Base-by-base conservation (phyloP, 2,329 filamentous ascomycete genomes). In the Trichothecium roseum region DNA sequence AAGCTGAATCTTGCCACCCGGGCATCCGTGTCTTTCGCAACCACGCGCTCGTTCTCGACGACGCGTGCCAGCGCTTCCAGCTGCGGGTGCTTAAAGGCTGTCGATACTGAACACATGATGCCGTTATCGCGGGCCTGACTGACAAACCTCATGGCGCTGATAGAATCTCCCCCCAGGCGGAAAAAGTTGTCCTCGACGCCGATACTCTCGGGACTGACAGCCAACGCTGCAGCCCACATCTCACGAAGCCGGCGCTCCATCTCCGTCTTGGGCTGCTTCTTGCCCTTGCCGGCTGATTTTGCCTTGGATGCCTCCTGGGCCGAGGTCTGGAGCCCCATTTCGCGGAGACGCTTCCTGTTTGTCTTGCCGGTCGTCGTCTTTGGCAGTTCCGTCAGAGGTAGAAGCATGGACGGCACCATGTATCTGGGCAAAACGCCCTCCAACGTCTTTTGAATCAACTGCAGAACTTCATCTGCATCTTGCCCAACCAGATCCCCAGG, bases 101-200 rank as follows among this genome's bases (percentile, higher is more conserved):
- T 57, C 1, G 61, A 60, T 0, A 71, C 66, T 1, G 61, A 64
- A 20, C 70, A 45, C 0, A 52, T 43, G n/a, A 68, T 46, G 5
- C 55, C 56, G 15, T 48, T 46, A 3, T 51, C 53, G 14, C 32
- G 32, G 27, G 32, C 24, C 24, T n/a, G 3, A 48, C 48, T 27
- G n/a, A 18, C 32, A 39, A 38, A 58, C 34, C 57, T 60, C 60
- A 69, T 71, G 2, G 63, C 63, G 3, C 53, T 38, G 3, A 67
- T 53, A 1, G 64, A 67, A 41, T 67, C 62, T 16, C 64, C 64
- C 7, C 64, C 64, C 0, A 66, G 50, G 1, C 52, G 52, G 51
- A 68, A 66, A 46, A 68, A 68, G 45, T 60, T 63, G 40, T 64
- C 56, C 5, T 64, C 55, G 3, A 48, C 41, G 1, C 49, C 41